Base-by-base conservation (phyloP, 225 moss, liverwort and hornwort genomes). In the Neckera pumila region DNA sequence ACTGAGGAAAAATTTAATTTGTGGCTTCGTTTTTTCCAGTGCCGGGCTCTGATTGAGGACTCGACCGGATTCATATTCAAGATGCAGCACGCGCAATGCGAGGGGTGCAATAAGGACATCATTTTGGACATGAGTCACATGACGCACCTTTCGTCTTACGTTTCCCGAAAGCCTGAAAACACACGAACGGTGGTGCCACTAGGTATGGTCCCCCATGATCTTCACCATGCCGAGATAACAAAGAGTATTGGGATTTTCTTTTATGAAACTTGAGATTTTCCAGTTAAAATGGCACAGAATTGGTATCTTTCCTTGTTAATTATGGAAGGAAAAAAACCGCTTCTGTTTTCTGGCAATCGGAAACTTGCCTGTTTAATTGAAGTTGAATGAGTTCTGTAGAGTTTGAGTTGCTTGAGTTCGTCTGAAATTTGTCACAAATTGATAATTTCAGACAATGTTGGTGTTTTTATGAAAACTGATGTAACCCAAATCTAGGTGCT, bases 1-100 rank as follows among this genome's bases (percentile, higher is more conserved):
- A 73, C 43, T 80, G 42, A 42, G 80, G 40, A 80, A 34, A 33
- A 4, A 49, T 74, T 61, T 45, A 45, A 45, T 45, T 22, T 10
- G 36, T 28, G 10, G 36, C 8, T 36, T 80, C 60, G 11, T 22
- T 9, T 60, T 14, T 40, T n/a, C 65, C 30, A 14, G 6, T 43
- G 31, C 51, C 78, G 43, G 54, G 43, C 16, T 81, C 54, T 31
- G 63, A 63, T 74, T 17, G 69, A 67, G 59, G 65, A 25, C 47
- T 49, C 47, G 28, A 33, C 23, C 21, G 17, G 17, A 9, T 66
- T 70, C 59, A 28, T 22, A 15, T 22, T 83, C 71, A 58, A 63
- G 74, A 92, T 92, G 87, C 90, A 90, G 25, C 86, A 88, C 69
- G 80, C 43, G 42, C 74, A 66, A 61, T 92, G 90, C 49, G 92